A percentile compares a stretch with the other conserved stretches of the same genome.
These are phyloP conservation scores for Ensete ventricosum DNA, from an alignment of 176 grass and related monocot genomes.

Conservation along the genomic window DNA sequence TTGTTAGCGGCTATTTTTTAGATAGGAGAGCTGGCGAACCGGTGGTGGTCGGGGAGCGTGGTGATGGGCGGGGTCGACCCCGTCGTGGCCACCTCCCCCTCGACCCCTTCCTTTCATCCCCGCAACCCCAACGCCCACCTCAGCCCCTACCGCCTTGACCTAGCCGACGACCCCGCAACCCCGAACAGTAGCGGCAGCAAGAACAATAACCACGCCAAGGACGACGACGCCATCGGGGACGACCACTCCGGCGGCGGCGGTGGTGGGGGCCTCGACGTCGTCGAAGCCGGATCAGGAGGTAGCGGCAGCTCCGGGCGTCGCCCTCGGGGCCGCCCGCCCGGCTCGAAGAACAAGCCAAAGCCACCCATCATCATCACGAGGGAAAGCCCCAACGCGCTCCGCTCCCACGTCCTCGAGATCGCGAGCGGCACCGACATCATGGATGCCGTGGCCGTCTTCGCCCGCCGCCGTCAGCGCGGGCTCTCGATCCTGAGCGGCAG, in stretches of 20 bases:
- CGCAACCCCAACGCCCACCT: constrained; percentile 29
- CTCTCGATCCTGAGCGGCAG: constrained; percentile 54
- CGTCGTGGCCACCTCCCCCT: constrained; percentile 27
- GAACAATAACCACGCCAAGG: background rate
- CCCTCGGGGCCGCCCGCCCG: constrained; percentile 45
- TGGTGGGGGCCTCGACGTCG: background rate
- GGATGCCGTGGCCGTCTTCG: constrained; percentile 46
- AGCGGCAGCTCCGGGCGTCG: constrained; percentile 27
- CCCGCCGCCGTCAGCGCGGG: constrained; percentile 49
- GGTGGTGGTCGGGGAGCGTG: constrained; percentile 61
- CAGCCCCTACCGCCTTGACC: constrained; percentile 17
- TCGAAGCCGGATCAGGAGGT: constrained; percentile 20
- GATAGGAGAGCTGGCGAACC: constrained; percentile 22
- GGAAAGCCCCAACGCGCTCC: constrained; percentile 66
- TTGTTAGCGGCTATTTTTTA: too few relatives aligned
- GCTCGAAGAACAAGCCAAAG: constrained; percentile 68
- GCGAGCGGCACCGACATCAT: constrained; percentile 56
- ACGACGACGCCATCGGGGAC: constrained; percentile 28
- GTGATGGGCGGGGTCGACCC: constrained; percentile 48
- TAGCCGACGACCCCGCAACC: constrained; percentile 24
- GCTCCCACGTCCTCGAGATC: constrained; percentile 64
- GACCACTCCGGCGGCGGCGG: constrained; percentile 29
- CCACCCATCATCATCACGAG: constrained; percentile 61
- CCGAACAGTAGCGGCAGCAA: constrained; percentile 28
- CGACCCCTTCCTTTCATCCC: constrained; percentile 24